Conservation (phyloP, 2,329 filamentous ascomycete species). For the Helminthosporium solani region DNA sequence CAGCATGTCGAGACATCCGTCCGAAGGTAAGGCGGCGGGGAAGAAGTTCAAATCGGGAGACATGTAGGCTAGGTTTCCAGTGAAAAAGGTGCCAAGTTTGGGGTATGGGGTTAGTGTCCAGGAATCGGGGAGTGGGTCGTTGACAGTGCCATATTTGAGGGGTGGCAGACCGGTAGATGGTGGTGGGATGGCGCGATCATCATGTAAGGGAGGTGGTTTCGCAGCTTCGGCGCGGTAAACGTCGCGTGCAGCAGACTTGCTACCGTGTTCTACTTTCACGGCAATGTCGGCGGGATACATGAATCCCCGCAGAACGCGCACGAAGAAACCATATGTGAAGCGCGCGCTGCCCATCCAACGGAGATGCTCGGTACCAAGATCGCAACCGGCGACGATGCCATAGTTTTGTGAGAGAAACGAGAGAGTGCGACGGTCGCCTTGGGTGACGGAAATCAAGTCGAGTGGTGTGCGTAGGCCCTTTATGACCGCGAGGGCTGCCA, state of each 20-base stretch:
- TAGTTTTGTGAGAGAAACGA: conserved; percentile 91
- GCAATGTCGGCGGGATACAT: conserved; percentile 88
- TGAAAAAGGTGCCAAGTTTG: conserved; percentile 88
- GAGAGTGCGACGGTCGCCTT: conserved; percentile 70
- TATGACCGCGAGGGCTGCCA: conserved; percentile 79
- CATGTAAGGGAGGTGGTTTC: conserved; percentile 21
- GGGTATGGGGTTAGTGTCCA: conserved; percentile 76
- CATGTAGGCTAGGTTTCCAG: conserved; percentile 94
- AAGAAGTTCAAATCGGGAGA: conserved; percentile 86
- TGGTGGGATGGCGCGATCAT: conserved; percentile 25
- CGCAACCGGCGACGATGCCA: conserved; percentile 85
- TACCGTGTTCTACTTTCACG: conserved; percentile 75
- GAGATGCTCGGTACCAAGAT: conserved; percentile 85
- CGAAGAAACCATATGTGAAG: conserved; percentile 83
- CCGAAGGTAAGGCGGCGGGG: conserved; percentile 74
- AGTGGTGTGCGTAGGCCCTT: conserved; percentile 84
- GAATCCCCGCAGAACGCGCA: conserved; percentile 71
- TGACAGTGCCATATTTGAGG: conserved; percentile 76
- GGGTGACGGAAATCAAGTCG: conserved; percentile 85
- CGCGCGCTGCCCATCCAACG: conserved; percentile 88
- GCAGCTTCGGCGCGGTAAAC: conserved; percentile 59
- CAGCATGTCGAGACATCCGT: conserved; percentile 84
- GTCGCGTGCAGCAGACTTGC: conserved; percentile 71
- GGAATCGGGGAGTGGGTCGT: conserved; percentile 71
- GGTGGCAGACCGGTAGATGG: conserved; percentile 59